phyloP scores from a whole-genome alignment of 306 rosid species.

The Erythrophleum fordii region DNA sequence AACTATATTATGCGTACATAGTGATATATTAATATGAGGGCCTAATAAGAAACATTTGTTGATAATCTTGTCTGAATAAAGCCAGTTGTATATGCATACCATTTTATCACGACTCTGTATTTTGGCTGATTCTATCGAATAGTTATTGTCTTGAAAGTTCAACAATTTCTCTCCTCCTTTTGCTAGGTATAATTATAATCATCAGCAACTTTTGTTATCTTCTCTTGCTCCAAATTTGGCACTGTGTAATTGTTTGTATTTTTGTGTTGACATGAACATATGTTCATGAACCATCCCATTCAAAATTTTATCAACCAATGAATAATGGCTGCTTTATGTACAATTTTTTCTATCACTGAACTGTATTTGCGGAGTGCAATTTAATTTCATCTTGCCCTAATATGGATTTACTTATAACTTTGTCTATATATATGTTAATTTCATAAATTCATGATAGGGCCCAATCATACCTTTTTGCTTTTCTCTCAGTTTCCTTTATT shows the following conservation, averaged over 20 bases:
- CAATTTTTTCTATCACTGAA: too few species aligned
- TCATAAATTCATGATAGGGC: too few species aligned
- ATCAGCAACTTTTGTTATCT: conserved; percentile 5
- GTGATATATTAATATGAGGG: background rate
- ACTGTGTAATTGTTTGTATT: background rate
- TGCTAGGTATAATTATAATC: background rate
- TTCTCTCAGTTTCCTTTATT: too few species aligned
- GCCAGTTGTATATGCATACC: background rate
- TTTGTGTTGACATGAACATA: background rate
- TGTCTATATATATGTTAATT: too few species aligned
- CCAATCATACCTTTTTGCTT: too few species aligned
- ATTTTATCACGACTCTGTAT: conserved; percentile 34
- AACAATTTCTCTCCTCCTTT: background rate
- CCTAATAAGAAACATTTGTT: background rate
- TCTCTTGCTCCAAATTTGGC: background rate
- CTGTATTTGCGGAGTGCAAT: too few species aligned
- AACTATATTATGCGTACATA: too few species aligned
- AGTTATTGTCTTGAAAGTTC: conserved; percentile 21
- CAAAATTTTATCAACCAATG: background rate
- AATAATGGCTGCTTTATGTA: too few species aligned
- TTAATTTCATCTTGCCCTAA: too few species aligned
- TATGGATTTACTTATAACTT: too few species aligned
- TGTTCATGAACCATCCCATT: conserved; percentile 19
- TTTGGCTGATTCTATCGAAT: conserved; percentile 24
- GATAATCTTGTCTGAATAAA: background rate